Percentiles rank a stretch among this genome's conserved stretches.
phyloP scores from a whole-genome alignment of 106 monocot species.

The Acorus calamus region DNA sequence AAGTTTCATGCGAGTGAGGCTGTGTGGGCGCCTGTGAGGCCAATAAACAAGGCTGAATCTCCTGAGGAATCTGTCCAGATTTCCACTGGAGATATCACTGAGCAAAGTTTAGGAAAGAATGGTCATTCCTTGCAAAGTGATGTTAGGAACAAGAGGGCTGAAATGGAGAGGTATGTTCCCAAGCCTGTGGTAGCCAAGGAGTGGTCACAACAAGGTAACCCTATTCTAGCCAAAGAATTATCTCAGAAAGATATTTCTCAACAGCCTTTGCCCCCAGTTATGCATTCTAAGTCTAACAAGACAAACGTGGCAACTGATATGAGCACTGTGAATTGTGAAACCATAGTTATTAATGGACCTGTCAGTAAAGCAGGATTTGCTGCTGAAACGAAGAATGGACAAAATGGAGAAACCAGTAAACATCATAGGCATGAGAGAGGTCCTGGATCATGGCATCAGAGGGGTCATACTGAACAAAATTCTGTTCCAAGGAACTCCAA shows the following conservation, averaged over 20 bases:
- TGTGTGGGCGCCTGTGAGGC: slow-evolving; percentile 85
- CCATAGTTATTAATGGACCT: slow-evolving; percentile 3
- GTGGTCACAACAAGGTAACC: slow-evolving; percentile 26
- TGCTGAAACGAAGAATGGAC: slow-evolving; percentile 22
- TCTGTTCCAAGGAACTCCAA: neutral
- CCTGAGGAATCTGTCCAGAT: slow-evolving; percentile 19
- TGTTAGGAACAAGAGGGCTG: slow-evolving; percentile 64
- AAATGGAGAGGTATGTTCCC: slow-evolving; percentile 94
- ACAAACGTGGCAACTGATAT: slow-evolving; percentile 2
- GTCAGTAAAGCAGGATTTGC: slow-evolving; percentile 12
- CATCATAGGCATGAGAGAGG: slow-evolving; percentile 31
- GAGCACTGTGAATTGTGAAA: slow-evolving; percentile 7
- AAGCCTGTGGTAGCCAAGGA: slow-evolving; percentile 56
- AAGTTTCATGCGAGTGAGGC: slow-evolving; percentile 53
- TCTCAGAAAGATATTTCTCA: slow-evolving; percentile 19
- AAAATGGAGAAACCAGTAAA: slow-evolving; percentile 32
- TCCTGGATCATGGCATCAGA: no score
- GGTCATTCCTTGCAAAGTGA: slow-evolving; percentile 24
- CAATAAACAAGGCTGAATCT: slow-evolving; percentile 28
- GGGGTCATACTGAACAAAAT: slow-evolving; percentile 12
- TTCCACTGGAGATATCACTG: neutral
- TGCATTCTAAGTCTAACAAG: neutral
- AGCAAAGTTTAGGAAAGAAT: slow-evolving; percentile 16
- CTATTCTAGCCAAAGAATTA: slow-evolving; percentile 62
- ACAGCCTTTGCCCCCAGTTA: neutral